Conservation (phyloP, 805 yeast species). For the Ogataea parapolymorpha region DNA sequence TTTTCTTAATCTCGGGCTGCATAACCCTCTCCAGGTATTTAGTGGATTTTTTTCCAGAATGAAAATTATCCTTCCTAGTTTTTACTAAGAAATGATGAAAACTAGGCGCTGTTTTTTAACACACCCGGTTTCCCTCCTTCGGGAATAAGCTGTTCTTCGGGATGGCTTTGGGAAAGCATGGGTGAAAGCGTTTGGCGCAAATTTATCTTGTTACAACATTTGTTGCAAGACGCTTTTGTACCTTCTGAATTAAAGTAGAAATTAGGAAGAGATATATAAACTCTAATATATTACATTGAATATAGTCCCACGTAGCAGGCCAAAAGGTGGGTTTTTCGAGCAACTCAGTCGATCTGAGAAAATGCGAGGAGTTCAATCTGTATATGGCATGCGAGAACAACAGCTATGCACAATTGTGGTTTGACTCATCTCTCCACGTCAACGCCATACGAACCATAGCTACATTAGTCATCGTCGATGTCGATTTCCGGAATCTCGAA, state of each 20-base stretch:
- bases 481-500: constrained; percentile 37
- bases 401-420: constrained; percentile 18
- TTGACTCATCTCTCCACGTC: constrained; percentile 2
- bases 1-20: constrained; percentile 7
- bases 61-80: constrained; percentile 58
- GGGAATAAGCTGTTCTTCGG: constrained; percentile 14
- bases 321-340: constrained; percentile 23
- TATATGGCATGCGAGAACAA: constrained; percentile 25
- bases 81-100: constrained; percentile 59
- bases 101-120: constrained; percentile 48
- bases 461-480: constrained; percentile 28
- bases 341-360: constrained; percentile 4
- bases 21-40: constrained; percentile 1
- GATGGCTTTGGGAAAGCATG: constrained; percentile 27
- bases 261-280: constrained; percentile 9
- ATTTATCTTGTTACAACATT: constrained; percentile 32
- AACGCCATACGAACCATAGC: constrained; percentile 7
- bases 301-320: constrained; percentile 14
- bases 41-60: neutral
- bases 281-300: constrained; percentile 4
- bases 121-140: constrained; percentile 32
- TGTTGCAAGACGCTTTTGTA: constrained; percentile 30
- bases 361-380: constrained; percentile 19
- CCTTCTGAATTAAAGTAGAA: constrained; percentile 30
- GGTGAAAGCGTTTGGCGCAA: constrained; percentile 36